These are phyloP conservation scores for Alternaria novae-zelandiae DNA, from an alignment of 2,329 filamentous ascomycete genomes.

Conservation along the genomic window DNA sequence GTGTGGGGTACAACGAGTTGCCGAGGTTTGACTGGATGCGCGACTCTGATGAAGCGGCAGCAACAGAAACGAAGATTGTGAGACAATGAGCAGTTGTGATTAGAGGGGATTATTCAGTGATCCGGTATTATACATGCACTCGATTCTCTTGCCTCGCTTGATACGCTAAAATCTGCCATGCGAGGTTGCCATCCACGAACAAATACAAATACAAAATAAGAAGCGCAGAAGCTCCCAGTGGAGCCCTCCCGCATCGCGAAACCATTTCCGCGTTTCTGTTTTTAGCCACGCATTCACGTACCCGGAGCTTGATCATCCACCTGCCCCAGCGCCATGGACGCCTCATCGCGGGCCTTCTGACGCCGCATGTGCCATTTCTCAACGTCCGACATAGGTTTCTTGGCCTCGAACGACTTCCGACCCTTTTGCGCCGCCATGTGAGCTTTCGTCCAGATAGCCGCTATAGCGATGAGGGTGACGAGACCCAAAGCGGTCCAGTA, in stretches of 20 bases:
- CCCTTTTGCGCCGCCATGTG: background rate
- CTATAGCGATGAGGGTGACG: background rate
- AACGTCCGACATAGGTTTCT: slow-evolving; percentile 3
- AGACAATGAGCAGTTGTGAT: background rate
- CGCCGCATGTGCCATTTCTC: slow-evolving; percentile 2
- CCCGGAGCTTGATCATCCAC: background rate
- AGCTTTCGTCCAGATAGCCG: background rate
- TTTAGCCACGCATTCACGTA: background rate
- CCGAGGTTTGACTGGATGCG: background rate
- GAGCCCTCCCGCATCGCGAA: background rate
- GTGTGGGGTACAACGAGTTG: background rate
- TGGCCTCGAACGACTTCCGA: background rate
- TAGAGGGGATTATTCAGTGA: background rate
- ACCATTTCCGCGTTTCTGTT: background rate
- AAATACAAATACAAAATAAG: background rate
- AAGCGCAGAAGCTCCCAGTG: background rate
- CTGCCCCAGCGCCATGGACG: background rate
- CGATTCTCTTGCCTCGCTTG: background rate
- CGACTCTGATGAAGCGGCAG: background rate
- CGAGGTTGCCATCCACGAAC: background rate
- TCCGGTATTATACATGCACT: background rate
- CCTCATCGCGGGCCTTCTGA: background rate
- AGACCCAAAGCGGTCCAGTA: background rate
- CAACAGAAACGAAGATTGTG: background rate
- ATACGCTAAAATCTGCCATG: background rate